A percentile compares a stretch with the other conserved stretches of the same genome.
These are phyloP conservation scores for Skeletonema grethae DNA, from an alignment of 108 stramenopile species.

Conservation along the genomic window DNA sequence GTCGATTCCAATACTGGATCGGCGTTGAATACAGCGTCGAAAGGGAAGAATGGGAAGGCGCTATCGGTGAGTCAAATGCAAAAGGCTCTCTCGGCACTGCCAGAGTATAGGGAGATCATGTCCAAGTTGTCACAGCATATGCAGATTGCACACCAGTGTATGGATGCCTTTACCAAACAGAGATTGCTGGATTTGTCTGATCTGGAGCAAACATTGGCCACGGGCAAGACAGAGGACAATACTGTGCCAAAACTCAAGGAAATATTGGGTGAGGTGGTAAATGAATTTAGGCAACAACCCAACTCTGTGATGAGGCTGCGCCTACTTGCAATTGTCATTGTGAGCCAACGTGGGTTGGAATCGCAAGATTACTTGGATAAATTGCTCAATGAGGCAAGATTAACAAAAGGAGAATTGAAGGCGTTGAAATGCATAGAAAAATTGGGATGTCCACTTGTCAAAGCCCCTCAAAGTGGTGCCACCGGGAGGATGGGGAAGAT, in stretches of 20 bases:
- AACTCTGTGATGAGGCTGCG: conserved; percentile 72
- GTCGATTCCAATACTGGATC: conserved; percentile 69
- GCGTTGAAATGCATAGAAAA: conserved; percentile 66
- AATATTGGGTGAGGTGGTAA: conserved; percentile 67
- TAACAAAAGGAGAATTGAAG: conserved; percentile 49
- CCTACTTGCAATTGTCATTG: conserved; percentile 83
- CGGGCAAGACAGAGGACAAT: conserved; percentile 89
- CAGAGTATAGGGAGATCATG: conserved; percentile 95
- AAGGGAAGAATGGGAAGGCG: conserved; percentile 42
- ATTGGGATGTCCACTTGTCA: conserved; percentile 71
- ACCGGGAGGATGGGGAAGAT: conserved; percentile 19
- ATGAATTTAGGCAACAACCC: conserved; percentile 49
- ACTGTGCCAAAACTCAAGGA: conserved; percentile 61
- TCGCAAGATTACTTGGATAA: conserved; percentile 59
- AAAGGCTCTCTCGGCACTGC: conserved; percentile 87
- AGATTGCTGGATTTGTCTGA: conserved; percentile 80
- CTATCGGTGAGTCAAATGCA: conserved; percentile 90
- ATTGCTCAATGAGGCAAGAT: conserved; percentile 73
- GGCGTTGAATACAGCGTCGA: conserved; percentile 42
- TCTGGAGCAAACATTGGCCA: conserved; percentile 94
- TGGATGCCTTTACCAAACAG: conserved; percentile 78
- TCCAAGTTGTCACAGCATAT: conserved; percentile 93
- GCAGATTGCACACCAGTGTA: conserved; percentile 91
- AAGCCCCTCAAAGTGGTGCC: not conserved
- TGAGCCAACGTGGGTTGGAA: conserved; percentile 78